A percentile compares a stretch with the other conserved stretches of the same genome.
Conservation (phyloP, 1,139 yeast species). For the Taphrina wiesneri region DNA sequence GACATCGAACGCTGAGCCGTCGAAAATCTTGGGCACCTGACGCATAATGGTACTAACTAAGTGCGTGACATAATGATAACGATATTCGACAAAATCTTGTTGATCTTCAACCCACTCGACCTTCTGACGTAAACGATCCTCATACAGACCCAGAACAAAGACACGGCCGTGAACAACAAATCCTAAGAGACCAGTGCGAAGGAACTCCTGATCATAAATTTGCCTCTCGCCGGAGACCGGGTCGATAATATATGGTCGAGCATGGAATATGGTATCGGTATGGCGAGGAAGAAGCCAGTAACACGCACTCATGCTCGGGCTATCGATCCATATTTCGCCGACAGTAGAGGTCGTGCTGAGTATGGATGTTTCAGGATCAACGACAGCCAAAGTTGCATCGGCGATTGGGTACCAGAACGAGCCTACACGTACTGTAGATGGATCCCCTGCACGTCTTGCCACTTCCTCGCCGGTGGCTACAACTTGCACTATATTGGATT, state of each 20-base stretch:
- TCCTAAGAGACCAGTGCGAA: slow-evolving; percentile 88
- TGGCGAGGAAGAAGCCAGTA: slow-evolving; percentile 74
- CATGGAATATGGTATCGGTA: slow-evolving; percentile 76
- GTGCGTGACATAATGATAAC: slow-evolving; percentile 85
- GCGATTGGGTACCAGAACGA: slow-evolving; percentile 94
- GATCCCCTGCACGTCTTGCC: slow-evolving; percentile 41
- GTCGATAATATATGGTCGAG: slow-evolving; percentile 47
- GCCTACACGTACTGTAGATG: slow-evolving; percentile 66
- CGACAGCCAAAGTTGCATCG: slow-evolving; percentile 89
- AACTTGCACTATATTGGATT: slow-evolving; percentile 72
- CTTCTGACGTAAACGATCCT: slow-evolving; percentile 79
- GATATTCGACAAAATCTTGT: slow-evolving; percentile 44
- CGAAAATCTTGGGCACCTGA: slow-evolving; percentile 78
- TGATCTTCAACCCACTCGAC: slow-evolving; percentile 44
- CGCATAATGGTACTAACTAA: slow-evolving; percentile 75
- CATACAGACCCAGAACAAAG: slow-evolving; percentile 83
- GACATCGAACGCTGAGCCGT: slow-evolving; percentile 68
- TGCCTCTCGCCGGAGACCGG: slow-evolving; percentile 22
- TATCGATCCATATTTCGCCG: slow-evolving; percentile 98
- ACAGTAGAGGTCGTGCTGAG: slow-evolving; percentile 71
- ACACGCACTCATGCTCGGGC: slow-evolving; percentile 85
- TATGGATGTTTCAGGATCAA: slow-evolving; percentile 81
- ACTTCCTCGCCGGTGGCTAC: slow-evolving; percentile 56
- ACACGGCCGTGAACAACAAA: slow-evolving; percentile 84
- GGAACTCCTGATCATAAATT: slow-evolving; percentile 54